Base-by-base conservation (phyloP, 352 stramenopile species). In the Lagenidium giganteum region DNA sequence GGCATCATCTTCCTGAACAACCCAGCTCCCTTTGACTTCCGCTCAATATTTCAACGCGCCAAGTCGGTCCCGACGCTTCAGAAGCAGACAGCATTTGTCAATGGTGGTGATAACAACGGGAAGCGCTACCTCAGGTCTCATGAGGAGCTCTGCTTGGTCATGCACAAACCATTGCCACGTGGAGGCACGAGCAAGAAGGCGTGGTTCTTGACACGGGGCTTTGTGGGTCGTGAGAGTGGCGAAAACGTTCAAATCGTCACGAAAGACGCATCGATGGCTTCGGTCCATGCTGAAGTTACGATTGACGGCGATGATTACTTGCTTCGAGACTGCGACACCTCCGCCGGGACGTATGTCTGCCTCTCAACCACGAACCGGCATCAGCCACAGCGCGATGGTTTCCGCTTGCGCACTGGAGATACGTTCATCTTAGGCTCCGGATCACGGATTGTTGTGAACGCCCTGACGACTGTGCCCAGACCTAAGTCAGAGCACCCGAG, bases 371-470 rank as follows among this genome's bases (percentile, higher is more conserved):
- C 62, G 5, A 70, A 68, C n/a, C 69, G 77, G 1, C 73, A 87
- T 24, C 77, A 78, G 25, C 69, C 73, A 1, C 77, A 89, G 47
- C 70, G 77, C 22, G 71, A 89, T 33, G 77, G 77, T 1, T 89
- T 79, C 23, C 74, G 73, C 11, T 36, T 89, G 28, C 71, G 62
- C 13, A 29, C 32, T 23, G 72, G 67, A 14, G 73, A 89, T 25
- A 64, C 57, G 2, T 68, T 89, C 26, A 28, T 67, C 11, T 49
- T 89, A 2, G 73, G 77, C 0, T 47, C 48, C 17, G 54, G 55
- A 14, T 70, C 58, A 29, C 64, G 49, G n/a, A 51, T 81, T 34
- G 43, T 49, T 14, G 51, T 80, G 5, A 21, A 70, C 4, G 54
- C 67, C 2, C 34, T 79, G 14, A 27, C 56, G 23, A 61, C 50